Evolutionary conservation across 352 stramenopile species (phyloP).

Genomic region (Phytophthora aleatoria): DNA sequence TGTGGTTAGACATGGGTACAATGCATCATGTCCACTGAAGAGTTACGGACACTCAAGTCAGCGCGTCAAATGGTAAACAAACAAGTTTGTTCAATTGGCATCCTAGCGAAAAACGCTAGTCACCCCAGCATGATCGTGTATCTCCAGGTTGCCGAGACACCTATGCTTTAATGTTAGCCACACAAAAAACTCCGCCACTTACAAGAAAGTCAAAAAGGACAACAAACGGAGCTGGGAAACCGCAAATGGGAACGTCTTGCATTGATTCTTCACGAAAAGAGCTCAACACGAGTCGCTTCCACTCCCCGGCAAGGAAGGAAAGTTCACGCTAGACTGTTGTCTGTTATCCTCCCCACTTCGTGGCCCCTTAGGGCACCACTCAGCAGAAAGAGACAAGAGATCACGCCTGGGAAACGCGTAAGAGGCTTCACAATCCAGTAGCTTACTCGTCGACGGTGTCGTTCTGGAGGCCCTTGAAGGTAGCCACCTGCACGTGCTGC

Average conservation of each 20-base stretch:
- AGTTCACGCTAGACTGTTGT: slow-evolving; percentile 21
- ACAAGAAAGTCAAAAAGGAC: background rate
- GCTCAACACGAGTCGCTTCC: slow-evolving; percentile 36
- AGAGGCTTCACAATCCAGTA: slow-evolving; percentile 20
- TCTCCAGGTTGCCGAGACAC: too few species aligned
- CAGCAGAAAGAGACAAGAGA: background rate
- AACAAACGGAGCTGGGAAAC: slow-evolving; percentile 27
- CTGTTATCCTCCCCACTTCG: background rate
- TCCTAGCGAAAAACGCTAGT: too few species aligned
- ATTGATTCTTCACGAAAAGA: slow-evolving; percentile 38
- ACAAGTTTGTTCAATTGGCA: background rate
- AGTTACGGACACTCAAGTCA: too few species aligned
- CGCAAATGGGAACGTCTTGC: slow-evolving; percentile 43
- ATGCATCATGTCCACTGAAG: too few species aligned
- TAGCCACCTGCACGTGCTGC: slow-evolving; percentile 95
- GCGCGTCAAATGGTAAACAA: background rate
- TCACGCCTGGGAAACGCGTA: slow-evolving; percentile 19
- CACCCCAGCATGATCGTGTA: too few species aligned
- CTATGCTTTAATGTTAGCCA: too few species aligned
- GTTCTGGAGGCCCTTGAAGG: slow-evolving; percentile 97
- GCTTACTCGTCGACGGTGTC: slow-evolving; percentile 94
- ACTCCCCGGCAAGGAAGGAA: slow-evolving; percentile 31
- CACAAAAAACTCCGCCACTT: too few species aligned
- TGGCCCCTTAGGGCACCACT: slow-evolving; percentile 24
- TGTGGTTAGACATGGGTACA: too few species aligned